phyloP scores from a whole-genome alignment of 2,329 filamentous ascomycete genomes.

The Xylariaceae sp. region DNA sequence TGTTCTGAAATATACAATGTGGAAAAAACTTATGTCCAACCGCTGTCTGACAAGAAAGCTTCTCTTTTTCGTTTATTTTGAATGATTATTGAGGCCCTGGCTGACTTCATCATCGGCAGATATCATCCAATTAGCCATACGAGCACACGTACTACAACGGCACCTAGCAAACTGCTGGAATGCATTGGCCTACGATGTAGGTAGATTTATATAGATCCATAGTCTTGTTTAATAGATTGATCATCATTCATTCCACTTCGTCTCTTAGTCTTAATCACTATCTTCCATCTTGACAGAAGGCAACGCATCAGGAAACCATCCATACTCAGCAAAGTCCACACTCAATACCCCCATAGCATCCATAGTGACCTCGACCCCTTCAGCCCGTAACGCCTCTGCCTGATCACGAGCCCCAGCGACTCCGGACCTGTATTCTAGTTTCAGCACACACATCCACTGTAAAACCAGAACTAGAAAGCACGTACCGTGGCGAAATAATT shows the following conservation, averaged over 20 bases:
- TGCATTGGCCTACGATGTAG: neutral
- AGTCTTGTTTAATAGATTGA: neutral
- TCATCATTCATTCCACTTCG: constrained; percentile 4
- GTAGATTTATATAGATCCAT: neutral
- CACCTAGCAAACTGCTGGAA: neutral
- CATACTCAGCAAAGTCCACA: constrained; percentile 47
- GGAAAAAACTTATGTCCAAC: constrained; percentile 69
- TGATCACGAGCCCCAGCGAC: constrained; percentile 46
- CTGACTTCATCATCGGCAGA: constrained; percentile 10
- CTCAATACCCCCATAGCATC: constrained; percentile 47
- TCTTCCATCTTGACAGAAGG: constrained; percentile 39
- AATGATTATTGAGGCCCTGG: neutral
- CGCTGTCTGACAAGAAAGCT: constrained; percentile 63
- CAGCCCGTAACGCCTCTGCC: constrained; percentile 44
- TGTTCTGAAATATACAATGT: constrained; percentile 66
- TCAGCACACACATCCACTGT: neutral
- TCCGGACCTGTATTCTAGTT: constrained; percentile 38
- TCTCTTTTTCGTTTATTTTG: neutral
- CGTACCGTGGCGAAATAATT: constrained; percentile 73
- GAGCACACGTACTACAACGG: neutral
- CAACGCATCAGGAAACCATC: constrained; percentile 51
- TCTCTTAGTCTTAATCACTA: constrained; percentile 15
- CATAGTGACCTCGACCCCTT: constrained; percentile 48
- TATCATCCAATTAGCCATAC: neutral
- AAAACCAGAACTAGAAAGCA: neutral